Evolutionary conservation across 2,329 filamentous ascomycete species (phyloP).

Genomic region (Rhinocladiella mackenziei): DNA sequence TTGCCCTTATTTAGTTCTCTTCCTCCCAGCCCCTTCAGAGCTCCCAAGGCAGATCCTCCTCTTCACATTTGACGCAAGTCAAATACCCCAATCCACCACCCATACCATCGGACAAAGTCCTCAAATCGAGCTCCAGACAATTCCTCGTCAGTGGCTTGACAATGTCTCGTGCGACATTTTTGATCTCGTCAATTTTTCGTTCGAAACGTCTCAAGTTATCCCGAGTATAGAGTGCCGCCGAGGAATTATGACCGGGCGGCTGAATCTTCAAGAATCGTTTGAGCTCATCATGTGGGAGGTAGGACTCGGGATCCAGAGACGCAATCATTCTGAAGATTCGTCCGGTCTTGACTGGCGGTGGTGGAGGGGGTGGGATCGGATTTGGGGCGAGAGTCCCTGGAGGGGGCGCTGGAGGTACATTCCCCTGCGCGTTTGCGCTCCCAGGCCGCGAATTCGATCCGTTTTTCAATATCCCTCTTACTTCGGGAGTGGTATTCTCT

Average conservation of each 20-base stretch:
- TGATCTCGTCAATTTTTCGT: constrained; percentile 81
- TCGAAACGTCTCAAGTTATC: constrained; percentile 86
- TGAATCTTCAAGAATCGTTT: constrained; percentile 84
- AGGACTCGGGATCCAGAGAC: constrained; percentile 56
- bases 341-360: constrained; percentile 51
- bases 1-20: neutral
- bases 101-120: constrained; percentile 41
- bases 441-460: constrained; percentile 19
- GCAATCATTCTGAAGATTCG: constrained; percentile 76
- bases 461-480: constrained; percentile 47
- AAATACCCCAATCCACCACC: constrained; percentile 55
- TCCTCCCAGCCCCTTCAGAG: neutral
- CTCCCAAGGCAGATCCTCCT: constrained; percentile 62
- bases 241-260: constrained; percentile 44
- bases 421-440: constrained; percentile 12
- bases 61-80: constrained; percentile 61
- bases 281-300: constrained; percentile 79
- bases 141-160: constrained; percentile 84
- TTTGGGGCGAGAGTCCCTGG: constrained; percentile 16
- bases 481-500: constrained; percentile 76
- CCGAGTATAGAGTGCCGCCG: constrained; percentile 62
- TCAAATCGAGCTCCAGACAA: constrained; percentile 73
- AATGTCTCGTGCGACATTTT: constrained; percentile 73
- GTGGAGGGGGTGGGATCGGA: constrained; percentile 16
- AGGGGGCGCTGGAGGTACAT: constrained; percentile 3